A percentile compares a stretch with the other conserved stretches of the same genome.
phyloP scores from a whole-genome alignment of 768 basidiomycete species.

The Phlebiopsis gigantea region DNA sequence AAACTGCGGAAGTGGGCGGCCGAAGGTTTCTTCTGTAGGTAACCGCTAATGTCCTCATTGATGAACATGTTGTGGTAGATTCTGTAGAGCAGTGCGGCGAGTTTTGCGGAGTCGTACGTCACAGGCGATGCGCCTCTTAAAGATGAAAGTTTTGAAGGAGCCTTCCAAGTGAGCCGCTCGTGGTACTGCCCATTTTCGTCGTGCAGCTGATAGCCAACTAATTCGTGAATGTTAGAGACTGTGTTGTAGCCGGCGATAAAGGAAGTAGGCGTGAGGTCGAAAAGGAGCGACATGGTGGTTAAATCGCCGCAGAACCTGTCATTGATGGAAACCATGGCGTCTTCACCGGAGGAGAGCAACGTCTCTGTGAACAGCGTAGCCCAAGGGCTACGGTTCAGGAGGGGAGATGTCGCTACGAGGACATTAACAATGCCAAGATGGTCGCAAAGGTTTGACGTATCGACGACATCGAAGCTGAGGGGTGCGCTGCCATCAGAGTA shows the following conservation, averaged over 20 bases:
- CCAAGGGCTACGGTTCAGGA: slow-evolving; percentile 7
- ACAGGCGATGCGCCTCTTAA: slow-evolving; percentile 4
- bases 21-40: neutral
- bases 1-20: neutral
- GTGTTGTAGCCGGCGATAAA: slow-evolving; percentile 37
- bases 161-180: slow-evolving; percentile 37
- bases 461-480: slow-evolving; percentile 19
- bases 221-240: slow-evolving; percentile 37
- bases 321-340: slow-evolving; percentile 28
- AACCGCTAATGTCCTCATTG: slow-evolving; percentile 28
- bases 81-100: slow-evolving; percentile 35
- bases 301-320: slow-evolving; percentile 34
- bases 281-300: slow-evolving; percentile 33
- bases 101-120: slow-evolving; percentile 27
- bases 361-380: slow-evolving; percentile 17
- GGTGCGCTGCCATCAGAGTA: slow-evolving; percentile 13
- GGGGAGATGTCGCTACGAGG: slow-evolving; percentile 14
- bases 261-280: slow-evolving; percentile 37
- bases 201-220: slow-evolving; percentile 15
- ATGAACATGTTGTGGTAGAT: slow-evolving; percentile 42
- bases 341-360: slow-evolving; percentile 16
- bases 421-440: slow-evolving; percentile 19
- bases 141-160: slow-evolving; percentile 5
- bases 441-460: slow-evolving; percentile 21
- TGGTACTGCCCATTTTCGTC: slow-evolving; percentile 26